Conservation (phyloP, 192 early-diverging fungal species). For the Jimgerdemannia flammicorona region DNA sequence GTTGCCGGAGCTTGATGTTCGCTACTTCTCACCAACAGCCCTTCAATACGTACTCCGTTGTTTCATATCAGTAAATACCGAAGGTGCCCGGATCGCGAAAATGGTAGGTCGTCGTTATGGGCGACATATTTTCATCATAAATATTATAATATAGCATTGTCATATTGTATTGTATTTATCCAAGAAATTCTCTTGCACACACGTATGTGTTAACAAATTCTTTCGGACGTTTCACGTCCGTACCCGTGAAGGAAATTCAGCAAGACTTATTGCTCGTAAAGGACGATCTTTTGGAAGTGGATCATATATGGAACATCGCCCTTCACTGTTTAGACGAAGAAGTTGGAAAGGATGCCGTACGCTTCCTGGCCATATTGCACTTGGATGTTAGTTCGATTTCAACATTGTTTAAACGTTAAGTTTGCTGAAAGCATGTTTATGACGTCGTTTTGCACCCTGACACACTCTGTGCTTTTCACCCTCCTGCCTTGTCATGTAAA, state of each 20-base stretch:
- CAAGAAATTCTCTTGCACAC: too few relatives aligned
- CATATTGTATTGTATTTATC: too few relatives aligned
- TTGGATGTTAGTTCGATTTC: slow-evolving; percentile 15
- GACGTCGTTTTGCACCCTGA: neutral
- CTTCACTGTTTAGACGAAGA: slow-evolving; percentile 24
- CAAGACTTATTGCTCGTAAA: slow-evolving; percentile 15
- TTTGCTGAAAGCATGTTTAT: neutral
- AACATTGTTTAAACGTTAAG: neutral
- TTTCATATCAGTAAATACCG: slow-evolving; percentile 35
- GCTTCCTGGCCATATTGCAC: slow-evolving; percentile 26
- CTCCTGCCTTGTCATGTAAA: neutral
- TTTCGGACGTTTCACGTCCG: too few relatives aligned
- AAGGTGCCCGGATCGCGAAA: slow-evolving; percentile 12
- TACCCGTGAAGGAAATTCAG: slow-evolving; percentile 5
- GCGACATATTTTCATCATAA: too few relatives aligned
- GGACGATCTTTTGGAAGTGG: slow-evolving; percentile 33
- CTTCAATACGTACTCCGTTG: slow-evolving; percentile 35
- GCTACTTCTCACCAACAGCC: slow-evolving; percentile 30
- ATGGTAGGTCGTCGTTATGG: slow-evolving; percentile 25
- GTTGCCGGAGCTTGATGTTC: slow-evolving; percentile 29
- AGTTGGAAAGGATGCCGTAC: slow-evolving; percentile 33
- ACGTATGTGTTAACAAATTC: too few relatives aligned
- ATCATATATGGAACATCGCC: slow-evolving; percentile 44
- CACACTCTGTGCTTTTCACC: neutral
- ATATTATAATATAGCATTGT: too few relatives aligned